A percentile compares a stretch with the other conserved stretches of the same genome.
Conservation (phyloP, 306 rosid genomes). For the Dalbergia cochinchinensis region DNA sequence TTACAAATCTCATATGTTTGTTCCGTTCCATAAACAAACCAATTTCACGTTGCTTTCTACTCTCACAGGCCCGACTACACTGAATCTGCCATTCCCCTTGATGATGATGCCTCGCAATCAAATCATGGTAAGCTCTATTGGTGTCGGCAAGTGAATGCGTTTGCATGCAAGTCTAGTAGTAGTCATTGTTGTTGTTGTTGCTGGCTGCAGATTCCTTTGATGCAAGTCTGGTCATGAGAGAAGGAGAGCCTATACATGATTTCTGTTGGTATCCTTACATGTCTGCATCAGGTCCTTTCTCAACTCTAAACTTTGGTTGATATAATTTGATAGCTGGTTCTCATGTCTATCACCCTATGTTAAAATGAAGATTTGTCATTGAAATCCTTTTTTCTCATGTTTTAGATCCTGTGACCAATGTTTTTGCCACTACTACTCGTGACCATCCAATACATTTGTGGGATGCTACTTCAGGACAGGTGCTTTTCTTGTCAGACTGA, state of each 20-base stretch:
- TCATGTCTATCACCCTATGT: constrained; percentile 1
- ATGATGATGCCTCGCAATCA: constrained; percentile 41
- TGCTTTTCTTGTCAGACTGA: constrained; percentile 36
- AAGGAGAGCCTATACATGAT: constrained; percentile 92
- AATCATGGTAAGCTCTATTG: constrained; percentile 59
- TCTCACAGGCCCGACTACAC: constrained; percentile 60
- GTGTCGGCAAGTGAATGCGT: background rate
- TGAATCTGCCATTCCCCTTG: constrained; percentile 46
- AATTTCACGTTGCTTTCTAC: background rate
- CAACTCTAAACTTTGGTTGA: background rate
- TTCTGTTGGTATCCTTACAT: constrained; percentile 98
- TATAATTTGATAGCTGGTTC: constrained; percentile 3
- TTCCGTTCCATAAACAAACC: background rate
- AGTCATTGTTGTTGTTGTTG: constrained; percentile 8
- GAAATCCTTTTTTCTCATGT: constrained; percentile 22
- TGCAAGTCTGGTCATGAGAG: constrained; percentile 71
- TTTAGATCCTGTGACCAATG: constrained; percentile 84
- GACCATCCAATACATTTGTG: constrained; percentile 98
- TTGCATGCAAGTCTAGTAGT: background rate
- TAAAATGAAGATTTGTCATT: constrained; percentile 20
- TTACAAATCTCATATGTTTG: background rate
- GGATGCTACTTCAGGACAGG: constrained; percentile 97
- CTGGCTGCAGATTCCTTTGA: constrained; percentile 72
- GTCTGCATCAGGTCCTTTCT: constrained; percentile 82
- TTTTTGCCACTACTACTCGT: constrained; percentile 86